A percentile compares a stretch with the other conserved stretches of the same genome.
Conservation (phyloP, 2,329 filamentous ascomycete species). For the Berkeleyomyces basicola region DNA sequence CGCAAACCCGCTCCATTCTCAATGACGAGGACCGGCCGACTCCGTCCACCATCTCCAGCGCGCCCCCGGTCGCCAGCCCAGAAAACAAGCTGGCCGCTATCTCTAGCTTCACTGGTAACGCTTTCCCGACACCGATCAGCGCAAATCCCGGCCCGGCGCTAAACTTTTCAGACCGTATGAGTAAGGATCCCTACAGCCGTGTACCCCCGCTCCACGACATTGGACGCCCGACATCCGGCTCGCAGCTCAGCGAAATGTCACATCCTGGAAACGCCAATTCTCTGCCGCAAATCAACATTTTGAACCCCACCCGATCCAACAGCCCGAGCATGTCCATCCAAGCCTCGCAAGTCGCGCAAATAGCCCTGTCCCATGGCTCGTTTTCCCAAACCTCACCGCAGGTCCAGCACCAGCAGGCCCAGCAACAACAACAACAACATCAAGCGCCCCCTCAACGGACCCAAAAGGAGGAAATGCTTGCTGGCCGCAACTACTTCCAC, state of each 20-base stretch:
- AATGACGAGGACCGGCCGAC: slow-evolving; percentile 42
- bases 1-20: slow-evolving; percentile 37
- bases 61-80: slow-evolving; percentile 36
- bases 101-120: slow-evolving; percentile 33
- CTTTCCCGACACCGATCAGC: slow-evolving; percentile 47
- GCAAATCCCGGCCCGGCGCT: slow-evolving; percentile 30
- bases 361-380: slow-evolving; percentile 39
- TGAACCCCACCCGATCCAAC: slow-evolving; percentile 33
- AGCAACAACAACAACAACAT: background rate
- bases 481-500: slow-evolving; percentile 61
- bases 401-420: slow-evolving; percentile 7
- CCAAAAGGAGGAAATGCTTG: slow-evolving; percentile 84
- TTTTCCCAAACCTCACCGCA: slow-evolving; percentile 22
- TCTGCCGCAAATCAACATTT: slow-evolving; percentile 41
- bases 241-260: slow-evolving; percentile 18
- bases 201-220: slow-evolving; percentile 45
- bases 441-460: slow-evolving; percentile 26
- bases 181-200: slow-evolving; percentile 43
- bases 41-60: slow-evolving; percentile 42
- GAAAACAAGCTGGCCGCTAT: slow-evolving; percentile 46
- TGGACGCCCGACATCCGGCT: slow-evolving; percentile 38
- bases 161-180: slow-evolving; percentile 31
- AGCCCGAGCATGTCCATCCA: slow-evolving; percentile 28
- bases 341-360: slow-evolving; percentile 28
- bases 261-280: slow-evolving; percentile 26